A percentile compares a stretch with the other conserved stretches of the same genome.
These are phyloP conservation scores for Venturia effusa DNA, from an alignment of 2,329 filamentous ascomycete genomes.

Conservation along the genomic window DNA sequence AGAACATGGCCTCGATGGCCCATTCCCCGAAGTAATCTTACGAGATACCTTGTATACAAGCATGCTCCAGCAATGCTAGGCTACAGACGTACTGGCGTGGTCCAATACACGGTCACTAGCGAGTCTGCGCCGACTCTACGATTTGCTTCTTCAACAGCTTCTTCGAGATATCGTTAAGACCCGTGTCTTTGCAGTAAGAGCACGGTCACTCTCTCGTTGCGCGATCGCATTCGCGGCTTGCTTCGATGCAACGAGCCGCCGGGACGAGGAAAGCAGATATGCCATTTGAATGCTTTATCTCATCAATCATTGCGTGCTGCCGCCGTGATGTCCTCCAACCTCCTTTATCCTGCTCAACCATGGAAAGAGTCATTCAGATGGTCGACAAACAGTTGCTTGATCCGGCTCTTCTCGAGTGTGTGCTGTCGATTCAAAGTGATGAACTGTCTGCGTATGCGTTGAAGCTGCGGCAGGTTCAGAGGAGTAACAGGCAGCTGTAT, in stretches of 20 bases:
- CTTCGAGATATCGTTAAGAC: background rate
- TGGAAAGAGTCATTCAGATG: slow-evolving; percentile 30
- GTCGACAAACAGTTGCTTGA: slow-evolving; percentile 29
- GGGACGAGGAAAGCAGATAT: background rate
- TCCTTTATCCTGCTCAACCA: background rate
- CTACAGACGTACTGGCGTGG: background rate
- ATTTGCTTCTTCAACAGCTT: background rate
- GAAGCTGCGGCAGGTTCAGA: slow-evolving; percentile 62
- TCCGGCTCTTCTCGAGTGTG: slow-evolving; percentile 27
- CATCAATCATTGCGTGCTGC: background rate
- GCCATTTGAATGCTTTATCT: background rate
- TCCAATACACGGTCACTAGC: background rate
- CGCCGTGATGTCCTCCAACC: background rate
- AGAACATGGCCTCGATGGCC: too few species aligned
- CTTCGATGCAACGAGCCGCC: background rate
- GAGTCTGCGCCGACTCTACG: background rate
- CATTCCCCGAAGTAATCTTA: too few species aligned
- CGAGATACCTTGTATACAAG: too few species aligned
- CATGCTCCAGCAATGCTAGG: background rate
- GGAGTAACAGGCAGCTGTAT: slow-evolving; percentile 57
- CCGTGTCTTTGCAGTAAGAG: background rate
- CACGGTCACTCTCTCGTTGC: background rate
- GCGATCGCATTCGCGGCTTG: background rate
- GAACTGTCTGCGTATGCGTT: slow-evolving; percentile 67
- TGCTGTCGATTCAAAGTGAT: slow-evolving; percentile 64